Evolutionary conservation across 345 rosid species (phyloP).

Genomic region (Brassica rapa): DNA sequence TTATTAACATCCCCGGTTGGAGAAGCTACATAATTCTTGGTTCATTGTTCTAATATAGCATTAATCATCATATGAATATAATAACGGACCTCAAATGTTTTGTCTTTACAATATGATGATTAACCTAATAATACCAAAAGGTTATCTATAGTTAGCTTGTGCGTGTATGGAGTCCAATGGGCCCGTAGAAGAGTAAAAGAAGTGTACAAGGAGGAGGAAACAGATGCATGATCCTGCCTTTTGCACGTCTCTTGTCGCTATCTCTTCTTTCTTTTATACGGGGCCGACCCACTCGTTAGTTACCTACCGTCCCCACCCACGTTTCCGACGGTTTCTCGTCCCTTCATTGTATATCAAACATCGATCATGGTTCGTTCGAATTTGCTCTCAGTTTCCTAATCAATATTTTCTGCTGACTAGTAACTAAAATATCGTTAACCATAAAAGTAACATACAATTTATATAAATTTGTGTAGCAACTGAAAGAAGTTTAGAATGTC

Average conservation of each 20-base stretch:
- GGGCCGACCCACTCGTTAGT: slow-evolving; percentile 29
- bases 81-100: neutral
- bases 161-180: slow-evolving; percentile 9
- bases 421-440: neutral
- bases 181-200: slow-evolving; percentile 33
- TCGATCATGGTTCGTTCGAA: slow-evolving; percentile 5
- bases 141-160: neutral
- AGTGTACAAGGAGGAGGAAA: slow-evolving; percentile 36
- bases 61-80: neutral
- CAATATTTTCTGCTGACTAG: neutral
- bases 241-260: neutral
- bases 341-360: neutral
- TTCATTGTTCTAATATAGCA: neutral
- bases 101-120: slow-evolving; percentile 2
- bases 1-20: neutral
- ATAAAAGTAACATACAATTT: neutral
- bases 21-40: neutral
- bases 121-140: neutral
- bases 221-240: slow-evolving; percentile 34
- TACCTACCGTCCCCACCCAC: slow-evolving; percentile 10
- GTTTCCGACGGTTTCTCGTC: slow-evolving; percentile 10
- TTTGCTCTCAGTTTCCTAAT: neutral
- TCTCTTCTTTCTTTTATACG: neutral
- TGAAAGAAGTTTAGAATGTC: neutral
- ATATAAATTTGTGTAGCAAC: neutral